A percentile compares a stretch with the other conserved stretches of the same genome.
Conservation (phyloP, 371 early-diverging fungal species). For the Batkoa obscura region DNA sequence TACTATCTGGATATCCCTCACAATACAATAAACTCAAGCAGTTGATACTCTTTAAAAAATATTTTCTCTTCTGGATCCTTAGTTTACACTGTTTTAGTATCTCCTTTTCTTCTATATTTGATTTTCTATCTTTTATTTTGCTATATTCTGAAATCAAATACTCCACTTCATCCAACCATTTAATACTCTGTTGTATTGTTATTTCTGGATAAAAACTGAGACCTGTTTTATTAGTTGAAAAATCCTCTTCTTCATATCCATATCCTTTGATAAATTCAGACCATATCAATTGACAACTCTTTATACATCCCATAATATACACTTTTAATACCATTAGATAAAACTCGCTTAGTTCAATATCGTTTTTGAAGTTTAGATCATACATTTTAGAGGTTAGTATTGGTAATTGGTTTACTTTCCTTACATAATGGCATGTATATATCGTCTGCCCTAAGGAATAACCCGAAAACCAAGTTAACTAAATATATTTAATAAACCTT, state of each 20-base stretch:
- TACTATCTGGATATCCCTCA: no score
- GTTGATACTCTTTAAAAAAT: no score
- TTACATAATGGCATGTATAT: slow-evolving; percentile 44
- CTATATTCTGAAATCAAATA: no score
- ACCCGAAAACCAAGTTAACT: slow-evolving; percentile 58
- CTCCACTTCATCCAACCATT: no score
- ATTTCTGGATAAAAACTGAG: slow-evolving; percentile 30
- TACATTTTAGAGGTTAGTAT: neutral
- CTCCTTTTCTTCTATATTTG: no score
- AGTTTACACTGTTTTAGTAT: no score
- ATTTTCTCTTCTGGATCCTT: no score
- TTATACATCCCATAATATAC: slow-evolving; percentile 26
- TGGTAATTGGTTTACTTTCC: slow-evolving; percentile 20
- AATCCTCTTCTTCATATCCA: slow-evolving; percentile 53
- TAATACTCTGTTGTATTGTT: slow-evolving; percentile 9
- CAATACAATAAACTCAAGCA: no score
- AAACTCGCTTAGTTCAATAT: no score
- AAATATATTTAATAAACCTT: neutral
- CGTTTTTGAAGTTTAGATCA: no score
- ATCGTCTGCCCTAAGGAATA: slow-evolving; percentile 50
- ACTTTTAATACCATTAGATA: slow-evolving; percentile 13
- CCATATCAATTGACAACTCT: slow-evolving; percentile 33
- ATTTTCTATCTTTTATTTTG: no score
- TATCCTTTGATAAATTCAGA: slow-evolving; percentile 38
- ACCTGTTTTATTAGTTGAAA: slow-evolving; percentile 39